phyloP scores from a whole-genome alignment of 306 rosid species.

The Trichosanthes truncata region DNA sequence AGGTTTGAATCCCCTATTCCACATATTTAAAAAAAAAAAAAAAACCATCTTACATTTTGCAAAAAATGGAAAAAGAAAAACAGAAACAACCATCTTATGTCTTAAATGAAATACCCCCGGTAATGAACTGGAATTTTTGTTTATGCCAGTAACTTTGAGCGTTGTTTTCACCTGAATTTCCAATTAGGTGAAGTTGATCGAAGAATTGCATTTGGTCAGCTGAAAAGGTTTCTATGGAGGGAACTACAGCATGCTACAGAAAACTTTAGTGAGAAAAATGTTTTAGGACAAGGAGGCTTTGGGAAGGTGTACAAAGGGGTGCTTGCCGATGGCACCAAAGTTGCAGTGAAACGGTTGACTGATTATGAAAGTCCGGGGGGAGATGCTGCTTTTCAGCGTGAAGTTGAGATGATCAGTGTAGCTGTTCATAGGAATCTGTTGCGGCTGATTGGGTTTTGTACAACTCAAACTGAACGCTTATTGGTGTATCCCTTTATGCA shows the following conservation, averaged over 20 bases:
- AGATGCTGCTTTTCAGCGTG: conserved; percentile 93
- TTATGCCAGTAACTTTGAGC: neutral
- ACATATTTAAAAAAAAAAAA: no score
- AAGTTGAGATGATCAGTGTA: conserved; percentile 99
- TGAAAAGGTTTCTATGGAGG: conserved; percentile 85
- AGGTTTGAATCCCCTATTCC: no score
- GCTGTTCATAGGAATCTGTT: conserved; percentile 88
- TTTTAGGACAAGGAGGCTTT: conserved; percentile 97
- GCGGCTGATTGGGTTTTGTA: conserved; percentile 85
- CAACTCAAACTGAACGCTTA: conserved; percentile 91
- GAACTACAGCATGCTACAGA: conserved; percentile 92
- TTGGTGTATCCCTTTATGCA: conserved; percentile 96
- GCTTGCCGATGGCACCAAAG: conserved; percentile 69
- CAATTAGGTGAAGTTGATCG: conserved; percentile 91
- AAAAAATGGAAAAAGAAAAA: neutral
- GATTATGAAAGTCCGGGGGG: conserved; percentile 98
- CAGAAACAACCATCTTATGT: neutral
- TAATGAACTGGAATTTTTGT: neutral
- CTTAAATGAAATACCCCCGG: neutral
- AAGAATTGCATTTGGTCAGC: conserved; percentile 90
- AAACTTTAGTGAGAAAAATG: conserved; percentile 79
- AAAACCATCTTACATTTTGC: neutral
- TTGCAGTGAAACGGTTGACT: conserved; percentile 91
- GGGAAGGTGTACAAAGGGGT: conserved; percentile 99
- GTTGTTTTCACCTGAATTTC: conserved; percentile 8